These are phyloP conservation scores for Solanum rostratum DNA, from an alignment of 257 asterid species.

Conservation along the genomic window DNA sequence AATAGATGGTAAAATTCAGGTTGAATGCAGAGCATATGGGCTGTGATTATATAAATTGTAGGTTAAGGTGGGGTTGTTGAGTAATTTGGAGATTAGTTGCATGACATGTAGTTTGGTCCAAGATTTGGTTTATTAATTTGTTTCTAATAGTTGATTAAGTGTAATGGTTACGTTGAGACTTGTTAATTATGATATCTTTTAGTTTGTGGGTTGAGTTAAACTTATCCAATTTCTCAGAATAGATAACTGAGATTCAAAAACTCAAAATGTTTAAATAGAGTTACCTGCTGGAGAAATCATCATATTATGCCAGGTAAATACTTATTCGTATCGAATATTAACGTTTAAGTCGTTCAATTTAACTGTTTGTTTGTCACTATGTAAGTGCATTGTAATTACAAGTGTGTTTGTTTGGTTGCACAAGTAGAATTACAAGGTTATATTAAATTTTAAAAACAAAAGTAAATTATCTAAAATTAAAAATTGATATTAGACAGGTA, in stretches of 20 bases:
- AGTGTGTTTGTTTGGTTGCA: too few species aligned
- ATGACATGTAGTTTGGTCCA: neutral
- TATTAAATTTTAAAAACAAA: too few species aligned
- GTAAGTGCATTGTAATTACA: too few species aligned
- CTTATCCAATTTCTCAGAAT: neutral
- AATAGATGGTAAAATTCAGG: neutral
- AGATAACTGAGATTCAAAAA: neutral
- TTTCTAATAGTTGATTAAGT: neutral
- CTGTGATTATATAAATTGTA: neutral
- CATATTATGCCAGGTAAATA: too few species aligned
- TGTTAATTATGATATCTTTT: neutral
- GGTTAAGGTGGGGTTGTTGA: slow-evolving; percentile 11
- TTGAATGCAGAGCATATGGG: neutral
- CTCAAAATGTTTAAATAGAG: neutral
- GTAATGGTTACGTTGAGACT: neutral
- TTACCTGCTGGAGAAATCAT: too few species aligned
- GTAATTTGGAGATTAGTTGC: slow-evolving; percentile 20
- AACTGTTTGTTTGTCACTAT: too few species aligned
- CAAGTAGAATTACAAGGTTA: too few species aligned
- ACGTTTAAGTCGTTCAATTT: too few species aligned
- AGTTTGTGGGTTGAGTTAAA: neutral
- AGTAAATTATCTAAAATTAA: too few species aligned
- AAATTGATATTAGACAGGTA: too few species aligned
- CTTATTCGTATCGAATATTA: too few species aligned
- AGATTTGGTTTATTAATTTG: neutral